Evolutionary conservation across 106 monocot species (phyloP).

Genomic region (Dioscorea dumetorum): DNA sequence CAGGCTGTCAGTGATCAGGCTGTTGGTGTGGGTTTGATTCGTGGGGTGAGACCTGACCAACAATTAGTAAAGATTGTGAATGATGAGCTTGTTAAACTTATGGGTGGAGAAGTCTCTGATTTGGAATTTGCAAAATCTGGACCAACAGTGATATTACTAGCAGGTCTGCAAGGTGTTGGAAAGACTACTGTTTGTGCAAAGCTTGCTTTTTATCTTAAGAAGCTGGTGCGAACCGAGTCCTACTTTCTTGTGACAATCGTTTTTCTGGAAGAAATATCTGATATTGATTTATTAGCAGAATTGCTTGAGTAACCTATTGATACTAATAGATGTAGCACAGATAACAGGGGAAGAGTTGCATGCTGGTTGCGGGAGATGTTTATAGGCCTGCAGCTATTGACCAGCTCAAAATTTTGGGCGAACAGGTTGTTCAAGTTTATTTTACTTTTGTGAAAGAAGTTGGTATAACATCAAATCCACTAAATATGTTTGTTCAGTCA

Average conservation of each 20-base stretch:
- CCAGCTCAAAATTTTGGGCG: constrained; percentile 79
- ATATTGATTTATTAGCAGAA: background rate
- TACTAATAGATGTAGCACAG: constrained; percentile 30
- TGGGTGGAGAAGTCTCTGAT: constrained; percentile 92
- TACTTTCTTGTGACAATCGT: background rate
- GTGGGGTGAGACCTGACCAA: constrained; percentile 91
- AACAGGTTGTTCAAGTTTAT: constrained; percentile 44
- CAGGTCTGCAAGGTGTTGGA: constrained; percentile 98
- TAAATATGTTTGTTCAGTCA: no score
- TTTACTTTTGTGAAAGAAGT: background rate
- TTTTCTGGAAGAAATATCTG: no score
- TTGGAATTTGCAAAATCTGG: constrained; percentile 81
- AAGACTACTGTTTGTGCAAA: constrained; percentile 97
- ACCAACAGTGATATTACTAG: constrained; percentile 84
- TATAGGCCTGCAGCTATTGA: constrained; percentile 97
- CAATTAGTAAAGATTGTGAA: constrained; percentile 94
- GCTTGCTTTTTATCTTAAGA: constrained; percentile 90
- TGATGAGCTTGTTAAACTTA: constrained; percentile 86
- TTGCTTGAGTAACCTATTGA: constrained; percentile 2
- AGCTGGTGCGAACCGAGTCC: constrained; percentile 48
- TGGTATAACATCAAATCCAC: no score
- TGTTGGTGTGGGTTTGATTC: constrained; percentile 65
- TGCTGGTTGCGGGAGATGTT: constrained; percentile 95
- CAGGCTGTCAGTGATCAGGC: constrained; percentile 81
- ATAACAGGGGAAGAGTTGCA: constrained; percentile 93